Evolutionary conservation across 2,329 filamentous ascomycete genomes (phyloP), one percentile per base, ranked within the genome.

Genomic region (Monosporascus ibericus): DNA sequence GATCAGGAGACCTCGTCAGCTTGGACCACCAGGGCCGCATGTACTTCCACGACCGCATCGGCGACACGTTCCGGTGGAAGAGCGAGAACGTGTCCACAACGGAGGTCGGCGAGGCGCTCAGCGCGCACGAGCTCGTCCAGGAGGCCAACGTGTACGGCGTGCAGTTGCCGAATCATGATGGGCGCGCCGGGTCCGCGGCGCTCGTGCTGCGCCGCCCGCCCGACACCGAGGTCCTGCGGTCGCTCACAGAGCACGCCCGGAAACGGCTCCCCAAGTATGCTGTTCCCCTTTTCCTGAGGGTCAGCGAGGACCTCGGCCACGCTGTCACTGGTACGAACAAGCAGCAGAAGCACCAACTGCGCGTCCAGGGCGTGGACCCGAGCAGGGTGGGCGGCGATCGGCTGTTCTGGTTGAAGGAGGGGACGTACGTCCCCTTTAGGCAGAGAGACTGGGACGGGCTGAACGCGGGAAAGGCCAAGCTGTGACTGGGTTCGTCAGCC

Each of bases 81-180:
- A 85, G 84, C 48, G 88, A 92, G 69, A 92, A 92, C 61, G 87
- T 92, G 1, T 90, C 87, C 3, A 92, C 88, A 0, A 84, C 80
- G 48, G 90, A 96, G 68, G 91, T 95, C 18, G 81, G 86, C n/a
- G 82, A 91, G 64, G 82, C 82, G 0, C 70, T 96, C 0, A 86
- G 88, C 15, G 70, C 75, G 1, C 86, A 91, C 64, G 74, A 84
- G 0, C 74, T 75, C 1, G 76, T 95, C 15, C 73, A 79, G 34
- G 90, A 95, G 71, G 87, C 88, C 34, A 95, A 95, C 61, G 90
- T 95, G 27, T 95, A 95, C 63, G 90, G 90, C 38, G 88, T 95
- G 2, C 69, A 82, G 42, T 70, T 95, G 7, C 90, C 90, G 0
- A 78, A 88, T 58, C 89, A 95, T 64, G 90, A 95, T 63, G 90